Conservation (phyloP, 2,329 filamentous ascomycete species). For the Phyllosticta capitalensis region DNA sequence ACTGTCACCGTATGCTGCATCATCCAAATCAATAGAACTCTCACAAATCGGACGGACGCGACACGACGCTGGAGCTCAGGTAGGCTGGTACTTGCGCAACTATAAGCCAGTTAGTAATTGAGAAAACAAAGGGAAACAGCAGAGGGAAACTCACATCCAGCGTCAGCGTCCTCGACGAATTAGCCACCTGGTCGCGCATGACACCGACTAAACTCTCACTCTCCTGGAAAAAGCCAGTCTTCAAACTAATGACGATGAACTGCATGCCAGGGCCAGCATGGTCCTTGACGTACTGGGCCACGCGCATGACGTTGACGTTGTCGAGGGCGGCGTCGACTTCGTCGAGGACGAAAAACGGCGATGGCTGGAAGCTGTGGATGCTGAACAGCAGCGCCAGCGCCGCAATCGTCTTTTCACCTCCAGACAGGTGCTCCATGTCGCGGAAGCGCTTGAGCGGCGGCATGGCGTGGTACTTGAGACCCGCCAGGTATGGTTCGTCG, state of each 20-base stretch:
- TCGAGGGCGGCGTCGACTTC: conserved; percentile 98
- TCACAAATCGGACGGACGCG: background rate
- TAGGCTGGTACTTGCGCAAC: background rate
- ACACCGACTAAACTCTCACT: conserved; percentile 93
- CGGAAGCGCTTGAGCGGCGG: conserved; percentile 95
- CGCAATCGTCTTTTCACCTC: conserved; percentile 98
- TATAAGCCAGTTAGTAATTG: background rate
- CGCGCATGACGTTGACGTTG: conserved; percentile 91
- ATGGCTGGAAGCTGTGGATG: conserved; percentile 91
- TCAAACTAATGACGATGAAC: conserved; percentile 95
- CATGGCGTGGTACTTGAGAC: conserved; percentile 98
- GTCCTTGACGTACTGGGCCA: conserved; percentile 91
- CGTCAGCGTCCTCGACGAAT: conserved; percentile 83
- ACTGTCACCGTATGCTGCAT: background rate
- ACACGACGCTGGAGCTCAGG: background rate
- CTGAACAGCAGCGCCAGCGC: conserved; percentile 93
- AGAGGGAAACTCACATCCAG: conserved; percentile 66
- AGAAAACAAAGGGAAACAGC: too few relatives aligned
- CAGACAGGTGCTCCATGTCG: conserved; percentile 97
- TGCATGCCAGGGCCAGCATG: conserved; percentile 97
- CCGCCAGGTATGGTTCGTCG: conserved; percentile 91
- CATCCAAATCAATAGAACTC: background rate
- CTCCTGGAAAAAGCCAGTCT: conserved; percentile 91
- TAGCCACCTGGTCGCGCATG: conserved; percentile 88
- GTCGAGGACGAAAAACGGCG: conserved; percentile 94